Evolutionary conservation across 805 yeast species (phyloP).

Genomic region (Yarrowia osloensis): DNA sequence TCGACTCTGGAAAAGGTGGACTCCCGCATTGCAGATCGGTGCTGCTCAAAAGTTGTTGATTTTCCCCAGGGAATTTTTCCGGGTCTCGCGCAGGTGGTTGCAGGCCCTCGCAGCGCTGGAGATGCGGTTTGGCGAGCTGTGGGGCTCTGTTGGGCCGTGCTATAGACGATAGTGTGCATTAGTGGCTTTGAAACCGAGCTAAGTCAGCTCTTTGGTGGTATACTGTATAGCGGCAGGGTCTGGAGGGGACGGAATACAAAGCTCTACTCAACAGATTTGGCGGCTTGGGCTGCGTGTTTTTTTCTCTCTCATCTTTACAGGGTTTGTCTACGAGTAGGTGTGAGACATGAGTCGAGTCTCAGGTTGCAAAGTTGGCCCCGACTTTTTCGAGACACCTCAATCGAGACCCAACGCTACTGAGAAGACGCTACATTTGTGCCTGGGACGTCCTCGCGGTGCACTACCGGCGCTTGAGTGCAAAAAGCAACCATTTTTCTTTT

Average conservation of each 20-base stretch:
- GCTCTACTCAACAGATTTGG: not conserved
- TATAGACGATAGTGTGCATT: no score
- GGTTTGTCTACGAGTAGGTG: no score
- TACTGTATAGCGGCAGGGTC: not conserved
- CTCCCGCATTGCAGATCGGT: not conserved
- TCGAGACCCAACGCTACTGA: no score
- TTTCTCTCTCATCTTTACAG: no score
- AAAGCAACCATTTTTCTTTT: no score
- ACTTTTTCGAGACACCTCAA: no score
- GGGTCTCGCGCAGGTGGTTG: not conserved
- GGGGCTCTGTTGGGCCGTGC: not conserved
- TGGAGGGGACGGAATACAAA: not conserved
- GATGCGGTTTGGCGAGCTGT: not conserved
- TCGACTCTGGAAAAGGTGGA: not conserved
- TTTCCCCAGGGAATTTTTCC: not conserved
- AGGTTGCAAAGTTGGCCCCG: not conserved
- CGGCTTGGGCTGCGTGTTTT: not conserved
- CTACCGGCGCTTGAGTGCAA: no score
- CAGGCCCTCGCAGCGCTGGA: not conserved
- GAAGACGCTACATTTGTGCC: no score
- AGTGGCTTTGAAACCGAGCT: not conserved
- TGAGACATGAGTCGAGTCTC: slow-evolving; percentile 21
- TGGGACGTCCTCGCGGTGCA: no score
- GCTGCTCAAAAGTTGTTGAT: not conserved
- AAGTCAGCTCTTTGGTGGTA: not conserved